Evolutionary conservation across 2,329 filamentous ascomycete species (phyloP).

Genomic region (Pseudogymnoascus sp.): DNA sequence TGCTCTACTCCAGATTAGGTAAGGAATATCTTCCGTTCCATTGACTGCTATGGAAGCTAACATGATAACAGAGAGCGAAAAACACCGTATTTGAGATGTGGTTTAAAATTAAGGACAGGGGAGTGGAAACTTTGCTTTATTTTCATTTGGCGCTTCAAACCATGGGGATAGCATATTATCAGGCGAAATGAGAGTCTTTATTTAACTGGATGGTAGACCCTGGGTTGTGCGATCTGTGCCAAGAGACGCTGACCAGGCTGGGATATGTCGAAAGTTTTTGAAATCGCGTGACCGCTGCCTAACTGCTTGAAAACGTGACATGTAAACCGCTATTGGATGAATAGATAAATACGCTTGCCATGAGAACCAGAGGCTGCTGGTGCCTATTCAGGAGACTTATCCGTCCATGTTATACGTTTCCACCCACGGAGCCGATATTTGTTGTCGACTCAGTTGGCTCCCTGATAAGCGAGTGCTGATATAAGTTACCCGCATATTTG

Average conservation of each 20-base stretch:
- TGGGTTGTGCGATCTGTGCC: background rate
- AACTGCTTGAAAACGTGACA: background rate
- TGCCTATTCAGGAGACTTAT: background rate
- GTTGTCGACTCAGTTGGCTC: background rate
- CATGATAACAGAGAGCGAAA: conserved; percentile 59
- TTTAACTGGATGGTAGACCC: background rate
- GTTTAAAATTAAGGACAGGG: conserved; percentile 16
- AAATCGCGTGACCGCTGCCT: background rate
- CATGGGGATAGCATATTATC: conserved; percentile 10
- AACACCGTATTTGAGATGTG: conserved; percentile 58
- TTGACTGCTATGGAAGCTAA: conserved; percentile 18
- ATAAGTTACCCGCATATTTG: conserved; percentile 4
- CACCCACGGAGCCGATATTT: background rate
- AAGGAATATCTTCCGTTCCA: conserved; percentile 28
- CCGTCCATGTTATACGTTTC: background rate
- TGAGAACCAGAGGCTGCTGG: background rate
- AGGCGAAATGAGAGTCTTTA: conserved; percentile 9
- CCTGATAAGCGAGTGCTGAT: conserved; percentile 10
- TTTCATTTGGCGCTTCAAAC: background rate
- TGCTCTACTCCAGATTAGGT: conserved; percentile 98
- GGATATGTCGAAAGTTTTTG: background rate
- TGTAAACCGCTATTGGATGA: background rate
- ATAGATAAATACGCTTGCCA: background rate
- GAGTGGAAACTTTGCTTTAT: conserved; percentile 9
- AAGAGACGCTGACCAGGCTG: background rate